phyloP scores from a whole-genome alignment of 495 filamentous ascomycete species.

The Neurospora hispaniola region DNA sequence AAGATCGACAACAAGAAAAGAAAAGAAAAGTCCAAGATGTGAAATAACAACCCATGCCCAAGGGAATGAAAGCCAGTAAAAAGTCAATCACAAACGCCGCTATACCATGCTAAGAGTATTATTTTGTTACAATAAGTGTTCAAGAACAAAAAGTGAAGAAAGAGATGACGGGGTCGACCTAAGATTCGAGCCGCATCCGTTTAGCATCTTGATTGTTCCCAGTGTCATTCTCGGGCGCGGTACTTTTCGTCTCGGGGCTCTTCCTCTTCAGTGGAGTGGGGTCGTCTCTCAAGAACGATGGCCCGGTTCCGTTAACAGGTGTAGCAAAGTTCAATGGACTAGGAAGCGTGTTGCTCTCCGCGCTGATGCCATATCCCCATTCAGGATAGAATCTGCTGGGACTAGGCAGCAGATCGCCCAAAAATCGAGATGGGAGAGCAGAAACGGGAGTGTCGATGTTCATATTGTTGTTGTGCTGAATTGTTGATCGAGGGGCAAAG shows the following conservation, averaged over 20 bases:
- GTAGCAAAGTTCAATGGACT: constrained; percentile 89
- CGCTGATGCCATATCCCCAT: constrained; percentile 57
- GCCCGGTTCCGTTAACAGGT: constrained; percentile 61
- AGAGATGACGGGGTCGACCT: not conserved
- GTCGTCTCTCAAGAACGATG: constrained; percentile 54
- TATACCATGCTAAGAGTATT: not conserved
- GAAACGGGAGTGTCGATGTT: constrained; percentile 95
- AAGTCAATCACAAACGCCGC: not conserved
- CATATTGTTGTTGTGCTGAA: constrained; percentile 53
- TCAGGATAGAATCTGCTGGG: constrained; percentile 88
- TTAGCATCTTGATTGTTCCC: not conserved
- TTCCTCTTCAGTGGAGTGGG: constrained; percentile 31
- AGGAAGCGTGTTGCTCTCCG: constrained; percentile 69
- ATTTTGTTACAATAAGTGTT: not conserved
- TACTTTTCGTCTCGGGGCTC: constrained; percentile 33
- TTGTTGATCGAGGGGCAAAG: constrained; percentile 72
- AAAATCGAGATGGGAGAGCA: constrained; percentile 85
- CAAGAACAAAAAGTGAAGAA: not conserved
- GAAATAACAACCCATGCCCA: not conserved
- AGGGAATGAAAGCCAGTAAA: not conserved
- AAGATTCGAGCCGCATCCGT: not conserved
- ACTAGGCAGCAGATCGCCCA: constrained; percentile 75
- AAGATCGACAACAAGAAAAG: too few species aligned
- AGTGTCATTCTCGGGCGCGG: constrained; percentile 20
- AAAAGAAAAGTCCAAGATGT: not conserved